Evolutionary conservation across 148 eudicot genomes (phyloP), one percentile per base, ranked within the genome.

Genomic region (Amaranthus palmeri): DNA sequence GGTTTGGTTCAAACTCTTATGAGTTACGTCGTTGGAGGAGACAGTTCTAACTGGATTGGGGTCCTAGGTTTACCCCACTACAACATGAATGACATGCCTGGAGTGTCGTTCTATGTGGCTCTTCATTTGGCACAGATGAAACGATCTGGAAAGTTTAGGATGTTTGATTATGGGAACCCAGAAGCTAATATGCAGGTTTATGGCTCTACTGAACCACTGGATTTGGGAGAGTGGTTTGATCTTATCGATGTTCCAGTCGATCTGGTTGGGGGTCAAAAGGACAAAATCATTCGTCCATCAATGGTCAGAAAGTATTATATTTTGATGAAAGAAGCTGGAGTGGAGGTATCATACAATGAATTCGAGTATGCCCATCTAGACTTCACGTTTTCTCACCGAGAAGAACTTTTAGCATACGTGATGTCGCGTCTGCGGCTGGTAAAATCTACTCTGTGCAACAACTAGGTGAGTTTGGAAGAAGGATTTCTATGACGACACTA

Each of bases 61-160:
- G 99, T 91, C 44, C 36, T 95, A 2, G 99, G 96, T 12, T 68
- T 88, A 59, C 96, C 99, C 0, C 99, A 95, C 77, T 95, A 91
- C 72, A 95, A 95, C 60, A 95, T 95, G 97, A 89, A 95, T 52
- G 97, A 93, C 79, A 93, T 93, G 98, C 98, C 97, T 1, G 97
- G 96, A 50, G 90, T 91, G 54, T 88, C 97, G 17, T 86, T 91
- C 42, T 79, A 74, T 1, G 96, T 95, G 77, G 97, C 92, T 50
- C 93, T 88, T 62, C 98, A 95, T 76, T 72, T 95, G 74, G 96
- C 93, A 0, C 97, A 95, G 84, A 89, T 95, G 81, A 86, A 88
- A 81, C 86, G 83, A 12, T 71, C 83, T 2, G 83, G 84, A 13
- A 92, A 79, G 80, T 95, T 95, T 73, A 68, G 82, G 66, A 89